Evolutionary conservation across 75 land plant genomes (phyloP).

Genomic region (Sequoia sempervirens): DNA sequence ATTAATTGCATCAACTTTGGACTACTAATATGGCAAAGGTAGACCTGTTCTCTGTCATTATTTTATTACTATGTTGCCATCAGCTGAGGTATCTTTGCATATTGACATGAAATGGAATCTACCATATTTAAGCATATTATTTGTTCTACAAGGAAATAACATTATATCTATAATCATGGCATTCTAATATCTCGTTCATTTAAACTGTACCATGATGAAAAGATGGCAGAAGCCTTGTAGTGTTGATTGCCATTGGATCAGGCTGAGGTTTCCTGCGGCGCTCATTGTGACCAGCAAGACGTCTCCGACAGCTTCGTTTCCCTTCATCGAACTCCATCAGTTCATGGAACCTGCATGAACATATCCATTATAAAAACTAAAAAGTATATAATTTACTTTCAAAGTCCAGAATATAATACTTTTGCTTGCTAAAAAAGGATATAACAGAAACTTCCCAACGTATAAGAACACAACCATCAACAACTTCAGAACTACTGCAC

Average conservation of each 20-base stretch:
- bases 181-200: not conserved
- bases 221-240: conserved; percentile 11
- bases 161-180: not conserved
- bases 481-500: not conserved
- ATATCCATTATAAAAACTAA: not conserved
- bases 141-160: not conserved
- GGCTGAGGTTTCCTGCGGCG: conserved; percentile 60
- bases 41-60: not conserved
- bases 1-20: not conserved
- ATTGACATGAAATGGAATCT: conserved; percentile 1
- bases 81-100: not conserved
- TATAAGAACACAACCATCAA: not conserved
- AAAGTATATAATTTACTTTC: not conserved
- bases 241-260: conserved; percentile 9
- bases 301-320: conserved; percentile 62
- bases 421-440: not conserved
- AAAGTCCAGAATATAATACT: not conserved
- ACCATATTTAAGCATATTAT: not conserved
- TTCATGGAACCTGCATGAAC: conserved; percentile 49
- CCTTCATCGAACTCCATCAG: conserved; percentile 62
- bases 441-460: not conserved
- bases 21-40: not conserved
- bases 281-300: conserved; percentile 65
- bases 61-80: not conserved
- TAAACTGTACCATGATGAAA: conserved; percentile 6